Base-by-base conservation (phyloP, 164 flowering plant genomes). In the Piper betle region DNA sequence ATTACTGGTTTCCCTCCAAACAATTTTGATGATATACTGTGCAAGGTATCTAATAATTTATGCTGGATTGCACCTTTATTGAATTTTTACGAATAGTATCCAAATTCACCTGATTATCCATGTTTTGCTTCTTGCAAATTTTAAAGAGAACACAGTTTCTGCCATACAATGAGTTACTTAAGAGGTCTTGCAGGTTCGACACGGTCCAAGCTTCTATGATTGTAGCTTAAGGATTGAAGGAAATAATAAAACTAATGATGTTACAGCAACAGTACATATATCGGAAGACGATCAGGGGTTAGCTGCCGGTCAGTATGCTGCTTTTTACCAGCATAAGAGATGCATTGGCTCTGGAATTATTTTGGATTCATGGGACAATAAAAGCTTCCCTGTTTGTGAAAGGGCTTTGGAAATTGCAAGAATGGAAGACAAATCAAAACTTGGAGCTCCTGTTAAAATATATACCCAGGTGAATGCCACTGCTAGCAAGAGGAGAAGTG, bases 201-300 rank as follows among this genome's bases (percentile, higher is more conserved):
- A 93, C 73, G 93, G 99, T 40, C 97, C 99, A 19, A 74, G 80
- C 42, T 86, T 93, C 40, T 82, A 86, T 70, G 62, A 67, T 61
- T 93, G 99, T 76, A 76, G 67, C 41, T 65, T 93, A 61, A 68
- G 64, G 54, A 69, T 86, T 62, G 88, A 81, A 73, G 52, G 41
- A 3, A 73, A 73, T 42, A 66, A 68, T 60, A 68, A 68, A 52
- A 19, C 62, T 38, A 78, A 64, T 52, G 77, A 75, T 58, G 71
- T 78, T 64, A 7, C 16, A 7, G 97, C 78, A 39, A 73, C 79
- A 54, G n/a, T n/a, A n/a, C n/a, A n/a, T n/a, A n/a, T n/a, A n/a
- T n/a, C n/a, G n/a, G n/a, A n/a, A 69, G 97, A 90, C 54, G 97
- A 93, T 72, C 99, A 93, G 71, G 99, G 99, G 58, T 79, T 90